These are phyloP conservation scores for Pichia kluyveri DNA, from an alignment of 805 yeast species.

Conservation along the genomic window DNA sequence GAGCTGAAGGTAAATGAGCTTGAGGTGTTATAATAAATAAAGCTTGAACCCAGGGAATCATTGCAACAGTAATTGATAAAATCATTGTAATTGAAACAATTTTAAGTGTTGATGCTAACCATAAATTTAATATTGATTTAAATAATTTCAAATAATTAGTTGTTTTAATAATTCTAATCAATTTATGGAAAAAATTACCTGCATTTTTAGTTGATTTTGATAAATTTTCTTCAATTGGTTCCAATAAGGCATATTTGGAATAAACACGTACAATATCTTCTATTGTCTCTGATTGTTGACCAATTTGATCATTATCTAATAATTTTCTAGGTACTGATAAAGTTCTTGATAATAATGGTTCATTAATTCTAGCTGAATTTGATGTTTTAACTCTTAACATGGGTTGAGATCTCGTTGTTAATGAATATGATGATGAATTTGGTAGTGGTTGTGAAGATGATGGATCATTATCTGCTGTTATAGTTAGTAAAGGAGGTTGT, in stretches of 20 bases:
- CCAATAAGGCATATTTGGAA: slow-evolving; percentile 34
- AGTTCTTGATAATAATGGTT: slow-evolving; percentile 4
- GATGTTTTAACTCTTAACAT: not conserved
- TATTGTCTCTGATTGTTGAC: slow-evolving; percentile 27
- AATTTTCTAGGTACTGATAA: slow-evolving; percentile 14
- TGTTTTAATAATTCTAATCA: slow-evolving; percentile 1
- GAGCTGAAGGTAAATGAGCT: slow-evolving; percentile 59
- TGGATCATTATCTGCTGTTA: not conserved
- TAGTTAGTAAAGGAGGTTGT: not conserved
- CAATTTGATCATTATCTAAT: slow-evolving; percentile 14
- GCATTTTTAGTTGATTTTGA: not conserved
- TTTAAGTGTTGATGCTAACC: slow-evolving; percentile 41
- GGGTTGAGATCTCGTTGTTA: not conserved
- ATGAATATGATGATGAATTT: not conserved
- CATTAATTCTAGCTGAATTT: not conserved
- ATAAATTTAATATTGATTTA: slow-evolving; percentile 4
- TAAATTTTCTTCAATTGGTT: slow-evolving; percentile 9
- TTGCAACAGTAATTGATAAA: slow-evolving; percentile 52
- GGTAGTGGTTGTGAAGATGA: not conserved
- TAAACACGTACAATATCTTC: slow-evolving; percentile 41
- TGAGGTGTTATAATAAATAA: slow-evolving; percentile 46
- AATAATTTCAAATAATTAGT: slow-evolving; percentile 3
- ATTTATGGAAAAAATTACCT: not conserved
- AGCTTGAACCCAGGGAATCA: slow-evolving; percentile 80
- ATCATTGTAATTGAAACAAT: slow-evolving; percentile 72